phyloP scores from a whole-genome alignment of 495 filamentous ascomycete species.

The Penicillium roqueforti region DNA sequence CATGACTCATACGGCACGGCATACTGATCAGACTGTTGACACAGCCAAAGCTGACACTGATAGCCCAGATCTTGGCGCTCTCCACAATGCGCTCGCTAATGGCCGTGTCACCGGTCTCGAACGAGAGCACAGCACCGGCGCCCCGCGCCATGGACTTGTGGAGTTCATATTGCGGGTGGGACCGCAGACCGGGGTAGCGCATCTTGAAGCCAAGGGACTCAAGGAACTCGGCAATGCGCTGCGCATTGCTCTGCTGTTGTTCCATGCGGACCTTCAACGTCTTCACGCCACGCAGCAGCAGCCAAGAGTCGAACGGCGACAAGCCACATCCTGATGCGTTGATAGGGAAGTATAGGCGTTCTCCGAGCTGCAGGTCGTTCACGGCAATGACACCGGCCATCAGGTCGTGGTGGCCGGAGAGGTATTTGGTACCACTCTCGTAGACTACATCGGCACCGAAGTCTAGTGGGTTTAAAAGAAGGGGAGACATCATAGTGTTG shows the following conservation, averaged over 20 bases:
- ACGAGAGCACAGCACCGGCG: conserved; percentile 88
- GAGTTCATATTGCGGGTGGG: conserved; percentile 92
- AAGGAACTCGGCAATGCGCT: conserved; percentile 85
- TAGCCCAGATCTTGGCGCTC: conserved; percentile 84
- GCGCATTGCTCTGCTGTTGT: conserved; percentile 90
- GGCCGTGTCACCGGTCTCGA: conserved; percentile 82
- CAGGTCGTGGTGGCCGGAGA: conserved; percentile 96
- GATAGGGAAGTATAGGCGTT: conserved; percentile 93
- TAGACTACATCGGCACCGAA: conserved; percentile 95
- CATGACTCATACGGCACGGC: conserved; percentile 99
- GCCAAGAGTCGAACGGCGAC: conserved; percentile 91
- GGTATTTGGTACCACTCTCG: conserved; percentile 95
- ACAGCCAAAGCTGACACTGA: conserved; percentile 94
- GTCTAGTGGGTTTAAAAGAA: conserved; percentile 87
- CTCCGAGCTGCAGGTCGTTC: conserved; percentile 73
- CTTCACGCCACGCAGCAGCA: conserved; percentile 90
- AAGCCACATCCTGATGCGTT: conserved; percentile 92
- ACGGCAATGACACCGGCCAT: conserved; percentile 96
- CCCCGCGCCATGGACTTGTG: conserved; percentile 94
- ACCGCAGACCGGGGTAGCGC: conserved; percentile 87
- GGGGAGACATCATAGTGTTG: conserved; percentile 97
- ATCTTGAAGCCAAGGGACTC: conserved; percentile 90
- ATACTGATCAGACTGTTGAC: conserved; percentile 98
- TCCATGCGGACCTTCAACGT: conserved; percentile 97
- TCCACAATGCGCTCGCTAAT: conserved; percentile 92